Evolutionary conservation across 768 basidiomycete genomes (phyloP).

Genomic region (Gyrodon lividus): DNA sequence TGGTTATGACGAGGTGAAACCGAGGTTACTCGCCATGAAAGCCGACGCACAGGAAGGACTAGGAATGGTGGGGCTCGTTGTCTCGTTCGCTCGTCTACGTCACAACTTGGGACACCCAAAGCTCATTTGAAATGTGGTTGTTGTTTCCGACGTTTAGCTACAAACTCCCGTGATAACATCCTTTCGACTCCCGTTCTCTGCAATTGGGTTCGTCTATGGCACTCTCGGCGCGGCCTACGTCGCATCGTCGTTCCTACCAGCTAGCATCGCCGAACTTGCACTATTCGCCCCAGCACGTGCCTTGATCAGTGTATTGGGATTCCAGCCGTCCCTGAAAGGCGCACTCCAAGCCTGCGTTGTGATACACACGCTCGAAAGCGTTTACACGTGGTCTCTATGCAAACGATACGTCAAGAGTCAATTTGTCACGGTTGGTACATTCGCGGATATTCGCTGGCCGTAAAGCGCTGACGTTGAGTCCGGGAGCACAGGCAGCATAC

Average conservation of each 20-base stretch:
- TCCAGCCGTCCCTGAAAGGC: constrained; percentile 9
- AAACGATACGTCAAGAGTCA: constrained; percentile 24
- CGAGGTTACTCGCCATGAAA: constrained; percentile 77
- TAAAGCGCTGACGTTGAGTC: not conserved
- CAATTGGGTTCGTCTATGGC: constrained; percentile 11
- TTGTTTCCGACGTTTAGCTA: constrained; percentile 38
- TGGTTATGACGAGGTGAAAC: constrained; percentile 82
- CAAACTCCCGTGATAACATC: constrained; percentile 59
- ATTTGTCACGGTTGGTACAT: constrained; percentile 16
- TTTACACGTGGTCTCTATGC: constrained; percentile 33
- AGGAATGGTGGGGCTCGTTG: constrained; percentile 61
- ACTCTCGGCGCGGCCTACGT: constrained; percentile 22
- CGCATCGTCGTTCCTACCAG: constrained; percentile 16
- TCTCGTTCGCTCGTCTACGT: not conserved
- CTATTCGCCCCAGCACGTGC: constrained; percentile 23
- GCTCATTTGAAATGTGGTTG: not conserved
- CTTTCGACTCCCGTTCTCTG: constrained; percentile 49
- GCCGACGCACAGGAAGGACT: constrained; percentile 75
- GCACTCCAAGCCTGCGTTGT: constrained; percentile 2
- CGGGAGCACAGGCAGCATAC: constrained; percentile 47
- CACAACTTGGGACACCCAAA: too few species aligned
- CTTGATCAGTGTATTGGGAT: constrained; percentile 16
- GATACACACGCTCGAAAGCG: constrained; percentile 24
- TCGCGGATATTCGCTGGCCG: not conserved
- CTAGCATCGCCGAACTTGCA: constrained; percentile 4